Base-by-base conservation (phyloP, 202 grass and related monocot genomes). In the Brachypodium distachyon region DNA sequence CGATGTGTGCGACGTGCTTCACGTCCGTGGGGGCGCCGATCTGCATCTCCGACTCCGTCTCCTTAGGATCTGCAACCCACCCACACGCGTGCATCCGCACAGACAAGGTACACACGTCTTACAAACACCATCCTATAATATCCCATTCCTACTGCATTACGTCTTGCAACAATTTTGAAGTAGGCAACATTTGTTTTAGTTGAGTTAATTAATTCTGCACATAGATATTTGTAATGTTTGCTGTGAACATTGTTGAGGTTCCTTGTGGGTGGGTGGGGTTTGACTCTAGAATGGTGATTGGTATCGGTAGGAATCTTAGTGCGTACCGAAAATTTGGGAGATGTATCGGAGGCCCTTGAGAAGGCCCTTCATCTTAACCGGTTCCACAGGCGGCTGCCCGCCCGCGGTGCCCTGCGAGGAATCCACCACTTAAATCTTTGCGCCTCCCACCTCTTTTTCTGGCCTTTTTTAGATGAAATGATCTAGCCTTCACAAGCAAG, bases 261-360 rank as follows among this genome's bases (percentile, higher is more conserved):
- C 1, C 16, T 41, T 55, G 28, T 34, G 51, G 23, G 2, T 67
- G 50, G 1, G 25, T 25, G 19, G 10, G 5, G 8, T 17, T 29
- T 28, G 32, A 3, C 18, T 39, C 38, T 59, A 12, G 68, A 55
- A 60, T 37, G 12, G 54, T 11, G 18, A 8, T 12, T 39, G 41
- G 36, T 52, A n/a, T 4, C 28, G 21, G 17, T 14, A 28, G 42
- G 42, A 31, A 28, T n/a, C 10, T 42, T 22, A 41, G 55, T 16
- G 49, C 23, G 26, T 85, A 96, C 96, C 96, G 13, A 99, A 93
- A 42, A 99, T 95, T 72, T 99, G 96, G 14, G 96, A 93, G 74
- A 99, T 92, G 72, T 99, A 99, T 19, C 96, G 91, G 49, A 99
- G 92, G 77, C 92, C 96, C 79, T 90, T 99, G 87, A 99, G 85